These are phyloP conservation scores for Coniosporium tulheliwenetii DNA, from an alignment of 2,329 filamentous ascomycete species.

Conservation along the genomic window DNA sequence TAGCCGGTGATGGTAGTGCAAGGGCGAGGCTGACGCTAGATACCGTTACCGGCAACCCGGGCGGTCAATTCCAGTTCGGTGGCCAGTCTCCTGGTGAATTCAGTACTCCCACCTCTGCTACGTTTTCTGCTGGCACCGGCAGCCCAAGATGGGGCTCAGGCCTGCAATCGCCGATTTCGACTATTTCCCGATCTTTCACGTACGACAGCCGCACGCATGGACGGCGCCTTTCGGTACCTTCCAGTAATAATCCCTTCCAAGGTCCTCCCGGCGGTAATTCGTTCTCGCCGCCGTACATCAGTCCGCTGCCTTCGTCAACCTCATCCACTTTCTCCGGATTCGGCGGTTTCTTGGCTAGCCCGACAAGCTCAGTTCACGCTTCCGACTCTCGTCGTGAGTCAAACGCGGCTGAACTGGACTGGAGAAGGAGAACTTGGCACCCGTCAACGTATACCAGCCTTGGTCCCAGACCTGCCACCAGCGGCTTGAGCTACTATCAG, in stretches of 20 bases:
- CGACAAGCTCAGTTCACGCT: constrained; percentile 46
- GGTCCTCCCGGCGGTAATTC: constrained; percentile 39
- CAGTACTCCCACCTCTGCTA: constrained; percentile 70
- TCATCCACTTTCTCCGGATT: constrained; percentile 36
- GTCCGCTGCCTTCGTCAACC: constrained; percentile 38
- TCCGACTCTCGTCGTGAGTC: constrained; percentile 51
- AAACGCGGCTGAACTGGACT: constrained; percentile 54
- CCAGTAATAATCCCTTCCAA: constrained; percentile 58
- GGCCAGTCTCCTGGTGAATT: constrained; percentile 57
- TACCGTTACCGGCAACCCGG: constrained; percentile 41
- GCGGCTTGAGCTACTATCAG: constrained; percentile 60
- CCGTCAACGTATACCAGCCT: constrained; percentile 54
- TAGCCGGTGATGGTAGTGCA: constrained; percentile 51
- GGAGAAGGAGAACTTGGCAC: constrained; percentile 81
- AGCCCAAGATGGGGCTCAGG: constrained; percentile 60
- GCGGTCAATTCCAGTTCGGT: constrained; percentile 50
- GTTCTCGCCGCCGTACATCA: constrained; percentile 43
- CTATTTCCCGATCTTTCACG: constrained; percentile 53
- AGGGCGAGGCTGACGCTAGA: constrained; percentile 54
- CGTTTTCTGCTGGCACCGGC: constrained; percentile 60
- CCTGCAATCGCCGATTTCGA: constrained; percentile 56
- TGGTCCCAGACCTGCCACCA: constrained; percentile 46
- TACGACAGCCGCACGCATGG: constrained; percentile 53
- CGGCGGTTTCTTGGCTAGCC: constrained; percentile 49
- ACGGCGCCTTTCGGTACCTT: constrained; percentile 70